Evolutionary conservation across 1,139 yeast genomes (phyloP), one percentile per base, ranked within the genome.

Genomic region (Casaregolazyma suthepensis): DNA sequence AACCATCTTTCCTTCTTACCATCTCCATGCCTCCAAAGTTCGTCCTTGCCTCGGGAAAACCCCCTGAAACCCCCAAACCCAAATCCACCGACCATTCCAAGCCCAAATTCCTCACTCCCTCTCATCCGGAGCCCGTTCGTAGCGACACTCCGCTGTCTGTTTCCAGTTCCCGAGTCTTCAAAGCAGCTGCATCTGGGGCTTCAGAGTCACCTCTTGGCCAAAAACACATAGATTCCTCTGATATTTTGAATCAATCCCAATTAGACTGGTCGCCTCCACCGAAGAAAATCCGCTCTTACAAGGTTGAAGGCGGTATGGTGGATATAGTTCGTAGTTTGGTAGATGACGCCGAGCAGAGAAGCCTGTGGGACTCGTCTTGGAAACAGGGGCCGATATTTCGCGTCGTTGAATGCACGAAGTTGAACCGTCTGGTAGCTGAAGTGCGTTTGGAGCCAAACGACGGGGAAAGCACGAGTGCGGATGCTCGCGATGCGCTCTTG

Each of bases 241-340:
- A 26, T 17, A 17, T 22, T 26, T 3, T n/a, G 4, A 22, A 26
- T 26, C 12, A 15, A 26, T 26, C 31, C 12, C 31, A 26, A 22
- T 22, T 26, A 13, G 48, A 29, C 26, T 45, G 59, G 57, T 56
- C 57, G 2, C 59, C 59, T 12, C 52, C 56, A 6, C 57, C 57
- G 1, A 56, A 53, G 40, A 54, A 54, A 31, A 31, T 35, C n/a
- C 46, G 51, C 9, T 43, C 55, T 10, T 54, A 49, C 38, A 50
- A 26, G 31, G 50, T 52, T 3, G 45, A 43, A 1, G 50, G 51
- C 6, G 59, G 59, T 3, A 6, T 54, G 22, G 51, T 54, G 6
- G 54, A 54, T 47, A 48, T 46, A 12, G 53, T 54, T 10, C 59
- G 54, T 40, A 42, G 46, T n/a, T 40, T 51, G 9, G 44, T 46